Evolutionary conservation across 106 monocot species (phyloP).

Genomic region (Dioscorea alata): DNA sequence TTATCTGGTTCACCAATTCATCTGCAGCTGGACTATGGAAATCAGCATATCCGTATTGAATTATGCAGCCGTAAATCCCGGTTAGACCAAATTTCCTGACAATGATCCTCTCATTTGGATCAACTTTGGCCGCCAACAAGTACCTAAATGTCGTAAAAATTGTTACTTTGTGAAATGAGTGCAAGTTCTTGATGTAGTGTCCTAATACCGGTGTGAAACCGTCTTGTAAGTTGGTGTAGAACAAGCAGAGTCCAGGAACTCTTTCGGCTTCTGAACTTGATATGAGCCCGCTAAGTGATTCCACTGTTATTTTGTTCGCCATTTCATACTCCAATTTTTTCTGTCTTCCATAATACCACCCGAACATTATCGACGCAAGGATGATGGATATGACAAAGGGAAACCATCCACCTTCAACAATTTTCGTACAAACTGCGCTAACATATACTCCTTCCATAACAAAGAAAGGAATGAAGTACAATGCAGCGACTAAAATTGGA

Average conservation of each 20-base stretch:
- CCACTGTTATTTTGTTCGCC: slow-evolving; percentile 39
- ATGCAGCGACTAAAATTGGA: slow-evolving; percentile 20
- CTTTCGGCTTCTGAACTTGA: slow-evolving; percentile 27
- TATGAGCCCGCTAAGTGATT: slow-evolving; percentile 26
- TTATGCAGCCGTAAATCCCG: slow-evolving; percentile 49
- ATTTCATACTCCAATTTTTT: slow-evolving; percentile 54
- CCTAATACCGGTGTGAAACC: slow-evolving; percentile 59
- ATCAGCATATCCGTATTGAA: slow-evolving; percentile 70
- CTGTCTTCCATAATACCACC: slow-evolving; percentile 70
- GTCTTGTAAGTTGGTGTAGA: slow-evolving; percentile 65
- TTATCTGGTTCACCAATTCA: slow-evolving; percentile 44
- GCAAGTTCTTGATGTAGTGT: slow-evolving; percentile 51
- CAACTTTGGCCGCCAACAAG: slow-evolving; percentile 48
- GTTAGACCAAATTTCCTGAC: slow-evolving; percentile 30
- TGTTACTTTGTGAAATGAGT: slow-evolving; percentile 48
- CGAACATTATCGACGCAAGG: slow-evolving; percentile 62
- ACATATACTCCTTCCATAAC: slow-evolving; percentile 59
- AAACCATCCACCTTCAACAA: slow-evolving; percentile 69
- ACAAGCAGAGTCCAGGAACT: slow-evolving; percentile 70
- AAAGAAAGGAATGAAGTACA: slow-evolving; percentile 47
- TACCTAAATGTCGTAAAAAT: slow-evolving; percentile 51
- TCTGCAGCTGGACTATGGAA: slow-evolving; percentile 22
- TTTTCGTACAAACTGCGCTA: slow-evolving; percentile 57
- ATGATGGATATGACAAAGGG: slow-evolving; percentile 64
- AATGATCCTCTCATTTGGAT: slow-evolving; percentile 31